phyloP scores from a whole-genome alignment of 805 yeast genomes.

The Spathaspora boniae region DNA sequence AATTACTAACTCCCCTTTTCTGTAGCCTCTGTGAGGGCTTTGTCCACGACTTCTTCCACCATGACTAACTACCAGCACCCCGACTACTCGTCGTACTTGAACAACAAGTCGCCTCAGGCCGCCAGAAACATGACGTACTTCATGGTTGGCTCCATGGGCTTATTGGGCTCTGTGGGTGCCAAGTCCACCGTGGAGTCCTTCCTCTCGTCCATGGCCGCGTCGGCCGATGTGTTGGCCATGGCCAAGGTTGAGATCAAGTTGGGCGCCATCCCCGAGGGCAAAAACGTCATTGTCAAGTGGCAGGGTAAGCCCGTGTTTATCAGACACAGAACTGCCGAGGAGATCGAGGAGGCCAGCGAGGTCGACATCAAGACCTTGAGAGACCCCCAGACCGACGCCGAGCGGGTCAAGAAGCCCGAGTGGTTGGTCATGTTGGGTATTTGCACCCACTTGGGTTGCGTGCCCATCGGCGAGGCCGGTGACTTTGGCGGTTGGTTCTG shows the following conservation, averaged over 20 bases:
- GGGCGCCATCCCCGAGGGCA: conserved; percentile 92
- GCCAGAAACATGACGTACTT: conserved; percentile 86
- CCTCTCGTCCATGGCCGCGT: conserved; percentile 91
- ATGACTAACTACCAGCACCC: conserved; percentile 88
- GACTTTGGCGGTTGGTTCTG: conserved; percentile 99
- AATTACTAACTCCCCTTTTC: conserved; percentile 5
- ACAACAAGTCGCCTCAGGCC: conserved; percentile 66
- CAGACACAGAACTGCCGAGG: conserved; percentile 94
- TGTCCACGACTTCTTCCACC: conserved; percentile 49
- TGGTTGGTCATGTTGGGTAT: conserved; percentile 99
- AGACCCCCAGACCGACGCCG: conserved; percentile 91
- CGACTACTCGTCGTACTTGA: conserved; percentile 78
- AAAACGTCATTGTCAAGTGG: conserved; percentile 98
- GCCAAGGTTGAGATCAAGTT: conserved; percentile 98
- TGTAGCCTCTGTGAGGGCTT: conserved; percentile 38
- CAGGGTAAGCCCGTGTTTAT: conserved; percentile 99
- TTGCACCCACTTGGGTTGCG: conserved; percentile 99
- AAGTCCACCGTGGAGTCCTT: conserved; percentile 93
- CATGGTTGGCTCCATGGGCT: conserved; percentile 95
- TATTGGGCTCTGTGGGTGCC: conserved; percentile 89
- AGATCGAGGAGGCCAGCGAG: conserved; percentile 89
- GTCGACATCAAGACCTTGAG: conserved; percentile 77
- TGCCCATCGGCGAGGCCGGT: conserved; percentile 99
- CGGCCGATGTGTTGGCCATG: conserved; percentile 98
- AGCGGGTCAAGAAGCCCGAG: conserved; percentile 94